Conservation (phyloP, 208 protist genomes). For the Entamoeba invadens region DNA sequence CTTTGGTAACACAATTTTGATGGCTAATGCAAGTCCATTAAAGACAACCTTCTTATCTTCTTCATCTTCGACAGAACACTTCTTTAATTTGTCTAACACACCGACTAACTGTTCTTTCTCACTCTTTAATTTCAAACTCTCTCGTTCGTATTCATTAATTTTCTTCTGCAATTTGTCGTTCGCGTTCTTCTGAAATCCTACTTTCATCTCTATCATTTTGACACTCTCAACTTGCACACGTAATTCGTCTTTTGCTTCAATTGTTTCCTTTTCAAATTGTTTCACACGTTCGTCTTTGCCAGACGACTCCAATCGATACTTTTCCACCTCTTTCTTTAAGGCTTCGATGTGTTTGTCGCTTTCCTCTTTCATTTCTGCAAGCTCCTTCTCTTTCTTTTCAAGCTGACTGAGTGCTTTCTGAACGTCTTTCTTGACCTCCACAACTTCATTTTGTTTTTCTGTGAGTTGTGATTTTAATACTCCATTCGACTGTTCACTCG, state of each 20-base stretch:
- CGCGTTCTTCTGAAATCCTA: neutral
- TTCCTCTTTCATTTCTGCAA: no score
- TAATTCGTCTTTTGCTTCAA: constrained; percentile 1
- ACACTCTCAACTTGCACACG: neutral
- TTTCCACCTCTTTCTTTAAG: neutral
- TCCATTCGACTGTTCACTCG: neutral
- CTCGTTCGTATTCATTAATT: neutral
- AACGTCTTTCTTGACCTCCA: neutral
- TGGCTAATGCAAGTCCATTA: neutral
- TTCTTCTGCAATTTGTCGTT: neutral
- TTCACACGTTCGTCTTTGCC: neutral
- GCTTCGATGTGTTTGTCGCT: neutral
- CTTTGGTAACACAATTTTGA: neutral
- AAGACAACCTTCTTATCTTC: neutral
- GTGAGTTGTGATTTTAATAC: neutral
- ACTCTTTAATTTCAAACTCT: neutral
- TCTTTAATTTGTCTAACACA: neutral
- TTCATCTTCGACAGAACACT: neutral
- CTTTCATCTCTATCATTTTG: neutral
- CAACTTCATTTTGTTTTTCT: neutral
- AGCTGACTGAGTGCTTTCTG: neutral
- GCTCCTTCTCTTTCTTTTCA: neutral
- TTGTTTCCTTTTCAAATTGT: neutral
- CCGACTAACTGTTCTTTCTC: neutral
- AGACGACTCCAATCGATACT: neutral